Evolutionary conservation across 2,329 filamentous ascomycete species (phyloP), one percentile per base, ranked within the genome.

Genomic region (Emmonsiellopsis sp.): DNA sequence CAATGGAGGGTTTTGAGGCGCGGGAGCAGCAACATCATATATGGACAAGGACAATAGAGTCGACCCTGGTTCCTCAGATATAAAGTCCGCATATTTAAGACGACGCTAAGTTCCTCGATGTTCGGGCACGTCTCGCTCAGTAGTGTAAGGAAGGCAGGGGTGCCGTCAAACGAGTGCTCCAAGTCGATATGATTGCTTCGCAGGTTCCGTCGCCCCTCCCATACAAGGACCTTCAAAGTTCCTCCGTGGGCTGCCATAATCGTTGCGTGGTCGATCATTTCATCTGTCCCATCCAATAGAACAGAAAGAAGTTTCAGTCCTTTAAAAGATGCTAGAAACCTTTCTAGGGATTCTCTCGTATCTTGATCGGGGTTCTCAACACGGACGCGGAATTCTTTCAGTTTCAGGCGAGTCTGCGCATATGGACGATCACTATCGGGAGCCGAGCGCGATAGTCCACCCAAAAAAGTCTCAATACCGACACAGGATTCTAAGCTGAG

Each of bases 1-100:
- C 50, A 35, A 35, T 51, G 50, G 7, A 51, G 50, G 5, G 50
- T 51, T 42, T 51, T 51, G 10, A 51, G 50, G n/a, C 26, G 38
- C 9, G 50, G 50, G 16, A 51, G 31, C 8, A 13, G 31, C 5
- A 51, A 3, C 31, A 51, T 35, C 16, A n/a, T 11, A n/a, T 16
- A 51, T 5, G 50, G 50, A 13, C 16, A 4, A 9, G 13, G n/a
- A 4, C 16, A 41, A 8, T 8, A 5, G 15, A 51, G 32, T 26
- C 50, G 43, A n/a, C 8, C 40, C 7, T 5, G 15, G 9, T 15
- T 40, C 13, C 35, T 35, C 13, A 16, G 16, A 32, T 43, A 35
- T 6, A 32, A 26, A 20, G 44, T 30, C 7, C 40, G 38, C 50
- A 51, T 51, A 38, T 51, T 44, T n/a, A 51, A n/a, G 11, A 20